phyloP scores from a whole-genome alignment of 2,329 filamentous ascomycete genomes.

The Clonostachys chloroleuca region DNA sequence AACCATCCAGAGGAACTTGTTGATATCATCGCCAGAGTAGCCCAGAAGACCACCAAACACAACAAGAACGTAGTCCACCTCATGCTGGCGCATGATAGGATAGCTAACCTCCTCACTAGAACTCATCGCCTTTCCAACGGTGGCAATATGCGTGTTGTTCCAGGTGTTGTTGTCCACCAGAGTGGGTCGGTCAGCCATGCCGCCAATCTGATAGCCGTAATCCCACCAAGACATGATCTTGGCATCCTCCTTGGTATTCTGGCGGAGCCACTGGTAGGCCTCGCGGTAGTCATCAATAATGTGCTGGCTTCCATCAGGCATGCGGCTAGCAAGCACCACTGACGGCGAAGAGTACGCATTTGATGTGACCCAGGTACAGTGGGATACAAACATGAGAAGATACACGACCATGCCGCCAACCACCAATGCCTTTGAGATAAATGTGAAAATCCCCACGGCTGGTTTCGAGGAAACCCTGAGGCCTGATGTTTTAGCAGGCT shows the following conservation, averaged over 20 bases:
- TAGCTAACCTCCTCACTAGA: slow-evolving; percentile 97
- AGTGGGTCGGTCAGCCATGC: slow-evolving; percentile 96
- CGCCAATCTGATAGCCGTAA: slow-evolving; percentile 98
- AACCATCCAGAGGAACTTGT: slow-evolving; percentile 99
- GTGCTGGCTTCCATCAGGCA: slow-evolving; percentile 93
- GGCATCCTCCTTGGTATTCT: slow-evolving; percentile 91
- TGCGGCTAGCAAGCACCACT: slow-evolving; percentile 85
- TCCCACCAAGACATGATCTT: slow-evolving; percentile 99
- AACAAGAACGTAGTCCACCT: slow-evolving; percentile 97
- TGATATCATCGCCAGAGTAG: slow-evolving; percentile 98
- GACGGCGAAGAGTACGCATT: slow-evolving; percentile 98
- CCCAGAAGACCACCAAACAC: slow-evolving; percentile 95
- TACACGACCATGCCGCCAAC: slow-evolving; percentile 71
- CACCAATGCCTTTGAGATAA: slow-evolving; percentile 74
- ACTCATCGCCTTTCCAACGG: slow-evolving; percentile 98
- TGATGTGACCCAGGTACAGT: slow-evolving; percentile 99
- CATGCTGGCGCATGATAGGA: slow-evolving; percentile 95
- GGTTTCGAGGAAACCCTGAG: slow-evolving; percentile 70
- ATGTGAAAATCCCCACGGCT: slow-evolving; percentile 77
- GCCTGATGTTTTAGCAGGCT: slow-evolving; percentile 38
- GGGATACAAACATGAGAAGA: slow-evolving; percentile 87
- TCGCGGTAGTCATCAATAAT: slow-evolving; percentile 99
- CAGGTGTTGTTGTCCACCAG: slow-evolving; percentile 99
- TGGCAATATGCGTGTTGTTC: slow-evolving; percentile 99
- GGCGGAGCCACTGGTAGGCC: slow-evolving; percentile 98